Base-by-base conservation (phyloP, 495 filamentous ascomycete species). In the Xylaria nigripes region DNA sequence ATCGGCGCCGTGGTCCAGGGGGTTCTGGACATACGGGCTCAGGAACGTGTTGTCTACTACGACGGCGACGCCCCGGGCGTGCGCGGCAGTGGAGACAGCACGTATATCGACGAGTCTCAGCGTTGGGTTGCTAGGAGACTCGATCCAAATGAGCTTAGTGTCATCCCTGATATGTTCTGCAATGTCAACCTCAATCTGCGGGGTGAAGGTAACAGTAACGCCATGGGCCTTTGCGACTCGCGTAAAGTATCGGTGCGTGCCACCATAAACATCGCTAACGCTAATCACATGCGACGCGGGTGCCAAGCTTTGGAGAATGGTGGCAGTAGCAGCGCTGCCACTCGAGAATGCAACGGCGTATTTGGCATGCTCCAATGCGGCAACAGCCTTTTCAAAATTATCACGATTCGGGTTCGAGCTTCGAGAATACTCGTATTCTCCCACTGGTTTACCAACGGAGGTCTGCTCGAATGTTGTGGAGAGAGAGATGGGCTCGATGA, bases 41-140 rank as follows among this genome's bases (percentile, higher is more conserved):
- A 99, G 73, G 76, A 99, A 99, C 2, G 93, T 99, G 76, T 99
- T 99, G 72, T 99, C 93, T 2, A 99, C 93, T 5, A 99, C 94
- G 9, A 99, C 93, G 60, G 87, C 72, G 55, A 99, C 89, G 45
- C 90, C 90, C 67, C 89, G 86, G 55, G 86, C 73, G 67, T 97
- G 94, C 3, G 93, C 93, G 29, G 84, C 76, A 13, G 81, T 80
- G 15, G 86, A 86, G 2, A 97, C 87, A 25, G 85, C 82, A 49
- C 85, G 76, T 61, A 99, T 97, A 69, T 97, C 91, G 38, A 96
- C 92, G 34, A 99, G 77, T 5, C 84, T 78, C 32, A 99, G 76
- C 0, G 93, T 99, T 3, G 93, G 93, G 71, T 99, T 99, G 55
- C 86, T 89, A 21, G 93, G 93, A 0, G 83, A 84, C 71, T 99